Base-by-base conservation (phyloP, 371 early-diverging fungal genomes). In the Mucor plumbeus region DNA sequence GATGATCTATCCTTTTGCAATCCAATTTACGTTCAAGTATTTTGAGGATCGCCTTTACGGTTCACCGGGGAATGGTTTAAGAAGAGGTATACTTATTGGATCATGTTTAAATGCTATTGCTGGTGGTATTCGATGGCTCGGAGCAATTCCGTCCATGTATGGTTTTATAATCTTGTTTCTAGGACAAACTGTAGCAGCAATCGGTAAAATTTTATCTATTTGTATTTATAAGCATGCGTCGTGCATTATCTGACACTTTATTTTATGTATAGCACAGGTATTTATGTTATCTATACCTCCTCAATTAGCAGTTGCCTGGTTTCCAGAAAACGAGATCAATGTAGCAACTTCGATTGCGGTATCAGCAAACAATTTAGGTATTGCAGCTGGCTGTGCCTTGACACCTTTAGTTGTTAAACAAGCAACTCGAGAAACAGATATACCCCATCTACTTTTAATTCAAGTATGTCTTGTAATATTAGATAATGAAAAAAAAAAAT, bases 261-360 rank as follows among this genome's bases (percentile, higher is more conserved):
- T 10, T 57, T 33, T 63, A 13, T 43, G 11, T 53, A 34, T 71
- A 75, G 84, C 81, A 1, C 83, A 84, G 66, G 82, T 78, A 4
- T 84, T 84, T 66, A 83, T 84, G 68, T 66, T 86, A 14, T 74
- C 85, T 7, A 63, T 86, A 8, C 86, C 86, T 3, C 84, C 86
- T 14, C 78, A 74, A 47, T 68, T 86, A 36, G 84, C 84, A 11
- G 82, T 80, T 17, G 77, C 78, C 13, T 86, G 84, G 86, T 86
- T 86, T 70, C 80, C 77, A 0, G 69, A 78, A 31, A 77, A 72
- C 17, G 76, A 82, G 65, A 71, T 80, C 55, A 84, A 84, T 62
- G 34, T 80, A 38, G 79, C 77, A 8, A 82, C 82, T 3, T 73
- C 85, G 1, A 71, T 86, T 60, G 87, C 82, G 1, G 82, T 84